Evolutionary conservation across 2,329 filamentous ascomycete genomes (phyloP).

Genomic region (Raffaelea deltoideospora): DNA sequence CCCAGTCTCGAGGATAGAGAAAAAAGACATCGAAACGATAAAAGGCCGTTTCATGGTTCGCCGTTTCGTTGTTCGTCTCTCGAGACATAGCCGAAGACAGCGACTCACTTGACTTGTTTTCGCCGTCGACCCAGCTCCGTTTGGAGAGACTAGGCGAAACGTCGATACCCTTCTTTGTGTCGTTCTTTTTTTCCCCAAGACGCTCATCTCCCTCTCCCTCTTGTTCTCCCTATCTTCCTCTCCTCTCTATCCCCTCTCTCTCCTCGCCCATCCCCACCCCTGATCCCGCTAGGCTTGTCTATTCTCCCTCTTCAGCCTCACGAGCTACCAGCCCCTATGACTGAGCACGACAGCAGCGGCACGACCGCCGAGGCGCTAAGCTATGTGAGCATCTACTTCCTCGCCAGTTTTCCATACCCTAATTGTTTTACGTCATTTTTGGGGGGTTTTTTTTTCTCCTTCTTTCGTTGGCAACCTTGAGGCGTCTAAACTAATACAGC

Average conservation of each 20-base stretch:
- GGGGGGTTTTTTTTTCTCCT: neutral
- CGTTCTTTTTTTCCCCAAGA: neutral
- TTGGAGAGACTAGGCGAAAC: no score
- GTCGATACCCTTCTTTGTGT: no score
- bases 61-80: no score
- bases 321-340: no score
- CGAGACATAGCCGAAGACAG: no score
- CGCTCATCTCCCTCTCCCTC: neutral
- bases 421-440: neutral
- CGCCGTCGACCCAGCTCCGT: no score
- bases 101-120: no score
- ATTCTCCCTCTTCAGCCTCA: neutral
- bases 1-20: no score
- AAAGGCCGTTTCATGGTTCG: no score
- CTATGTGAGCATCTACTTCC: slow-evolving; percentile 1
- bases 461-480: neutral
- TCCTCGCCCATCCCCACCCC: neutral
- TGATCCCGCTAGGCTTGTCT: neutral
- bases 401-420: neutral
- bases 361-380: slow-evolving; percentile 3
- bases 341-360: slow-evolving; percentile 7
- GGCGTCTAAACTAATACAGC: no score
- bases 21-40: no score
- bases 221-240: neutral
- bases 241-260: neutral